These are phyloP conservation scores for Wickerhamomyces ciferrii DNA, from an alignment of 805 yeast genomes.

Conservation along the genomic window DNA sequence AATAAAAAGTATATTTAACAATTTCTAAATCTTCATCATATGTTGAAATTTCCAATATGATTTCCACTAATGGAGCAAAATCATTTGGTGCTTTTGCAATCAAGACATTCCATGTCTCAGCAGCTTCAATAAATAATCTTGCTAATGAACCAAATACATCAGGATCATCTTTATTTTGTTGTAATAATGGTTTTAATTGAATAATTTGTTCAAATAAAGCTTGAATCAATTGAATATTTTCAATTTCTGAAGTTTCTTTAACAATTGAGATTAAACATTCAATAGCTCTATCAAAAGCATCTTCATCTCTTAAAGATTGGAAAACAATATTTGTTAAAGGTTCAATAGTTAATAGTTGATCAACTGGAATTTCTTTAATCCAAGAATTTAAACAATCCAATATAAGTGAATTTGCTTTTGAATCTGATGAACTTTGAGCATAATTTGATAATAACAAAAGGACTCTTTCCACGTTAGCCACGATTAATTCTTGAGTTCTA, in stretches of 20 bases:
- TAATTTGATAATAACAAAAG: constrained; percentile 55
- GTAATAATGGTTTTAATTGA: constrained; percentile 47
- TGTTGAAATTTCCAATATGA: constrained; percentile 64
- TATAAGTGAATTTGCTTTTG: constrained; percentile 36
- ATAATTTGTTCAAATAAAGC: constrained; percentile 68
- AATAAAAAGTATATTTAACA: constrained; percentile 84
- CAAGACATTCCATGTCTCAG: constrained; percentile 91
- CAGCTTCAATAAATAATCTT: constrained; percentile 83
- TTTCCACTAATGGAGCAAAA: constrained; percentile 69
- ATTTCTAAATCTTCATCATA: constrained; percentile 82
- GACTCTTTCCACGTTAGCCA: constrained; percentile 63
- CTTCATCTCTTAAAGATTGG: constrained; percentile 49
- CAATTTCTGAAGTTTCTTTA: constrained; percentile 75
- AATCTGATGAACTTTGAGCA: constrained; percentile 28
- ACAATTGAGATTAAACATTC: constrained; percentile 84
- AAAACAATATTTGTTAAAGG: constrained; percentile 69
- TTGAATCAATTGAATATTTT: constrained; percentile 53
- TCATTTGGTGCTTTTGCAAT: constrained; percentile 67
- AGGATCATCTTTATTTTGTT: constrained; percentile 32
- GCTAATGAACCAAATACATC: constrained; percentile 68
- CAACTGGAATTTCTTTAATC: constrained; percentile 82
- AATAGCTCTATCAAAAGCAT: constrained; percentile 75
- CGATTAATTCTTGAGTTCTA: constrained; percentile 60
- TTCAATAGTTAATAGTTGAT: constrained; percentile 54
- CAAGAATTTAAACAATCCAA: constrained; percentile 82